Evolutionary conservation across 1,139 yeast species (phyloP), one percentile per base, ranked within the genome.

Genomic region (Nakaseomyces kungkrabaensis): DNA sequence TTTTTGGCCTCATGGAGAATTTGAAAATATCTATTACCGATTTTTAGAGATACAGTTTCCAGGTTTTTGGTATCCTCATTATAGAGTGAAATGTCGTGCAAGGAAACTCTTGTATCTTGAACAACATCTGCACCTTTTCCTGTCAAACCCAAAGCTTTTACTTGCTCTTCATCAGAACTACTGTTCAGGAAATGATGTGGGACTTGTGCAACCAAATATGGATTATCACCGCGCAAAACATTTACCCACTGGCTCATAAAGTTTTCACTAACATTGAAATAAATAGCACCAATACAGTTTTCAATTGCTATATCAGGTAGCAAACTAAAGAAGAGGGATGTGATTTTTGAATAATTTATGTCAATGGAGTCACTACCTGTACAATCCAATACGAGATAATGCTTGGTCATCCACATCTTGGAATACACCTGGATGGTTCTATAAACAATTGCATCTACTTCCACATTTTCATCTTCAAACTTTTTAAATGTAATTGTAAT

Each of bases 391-490:
- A 86, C 76, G 50, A 82, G 53, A 53, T 79, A 77, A 59, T 76
- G 86, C 52, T 78, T 79, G 47, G 78, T 76, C 24, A 81, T 81
- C 95, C 95, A 86, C 47, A 85, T 75, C 59, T 82, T 85, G 50
- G 84, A 75, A 13, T 83, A 77, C 8, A 79, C 75, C 59, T 85
- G 92, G 54, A 85, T 75, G 25, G 81, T 62, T 56, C 82, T 75
- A 65, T 77, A 87, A n/a, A 81, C 70, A 40, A 84, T 68, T n/a
- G 77, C 68, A 46, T 83, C 83, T 1, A 77, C 67, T 51, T 82
- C 85, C 43, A 72, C 59, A 10, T 72, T 69, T 62, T 26, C 76
- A 67, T 45, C 70, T 61, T 43, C 68, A 65, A 56, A 77, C 65
- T 52, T 72, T 69, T 36, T 61, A 51, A 76, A 72, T 34, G 81